Evolutionary conservation across 2,329 filamentous ascomycete genomes (phyloP).

Genomic region (Tricladium varicosporioides): DNA sequence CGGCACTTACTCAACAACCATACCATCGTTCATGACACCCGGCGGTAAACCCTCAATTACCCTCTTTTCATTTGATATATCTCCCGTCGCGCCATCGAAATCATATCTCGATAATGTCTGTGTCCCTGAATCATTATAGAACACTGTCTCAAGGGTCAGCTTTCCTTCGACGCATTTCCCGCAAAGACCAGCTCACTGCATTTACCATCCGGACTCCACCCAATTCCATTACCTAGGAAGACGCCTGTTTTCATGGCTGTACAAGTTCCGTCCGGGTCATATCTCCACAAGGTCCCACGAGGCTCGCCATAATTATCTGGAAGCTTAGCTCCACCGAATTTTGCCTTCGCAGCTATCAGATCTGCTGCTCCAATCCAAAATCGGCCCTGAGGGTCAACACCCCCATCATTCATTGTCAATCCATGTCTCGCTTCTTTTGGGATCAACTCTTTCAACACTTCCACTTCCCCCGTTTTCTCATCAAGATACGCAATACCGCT

Average conservation of each 20-base stretch:
- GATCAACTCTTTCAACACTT: constrained; percentile 5
- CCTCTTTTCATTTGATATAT: constrained; percentile 33
- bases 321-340: background rate
- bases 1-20: constrained; percentile 37
- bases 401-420: constrained; percentile 5
- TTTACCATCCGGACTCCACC: constrained; percentile 38
- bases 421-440: background rate
- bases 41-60: constrained; percentile 22
- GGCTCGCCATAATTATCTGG: constrained; percentile 13
- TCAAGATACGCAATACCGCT: constrained; percentile 6
- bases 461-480: constrained; percentile 3
- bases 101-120: constrained; percentile 35
- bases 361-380: constrained; percentile 6
- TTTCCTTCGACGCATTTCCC: no score
- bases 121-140: constrained; percentile 36
- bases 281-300: constrained; percentile 28
- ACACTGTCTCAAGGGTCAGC: constrained; percentile 27
- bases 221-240: constrained; percentile 37
- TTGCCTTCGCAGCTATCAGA: background rate
- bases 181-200: constrained; percentile 28
- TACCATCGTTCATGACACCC: constrained; percentile 35
- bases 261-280: constrained; percentile 32
- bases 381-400: constrained; percentile 4
- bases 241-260: constrained; percentile 36
- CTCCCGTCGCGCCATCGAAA: constrained; percentile 35